Evolutionary conservation across 75 land plant genomes (phyloP), one percentile per base, ranked within the genome.

Genomic region (Azolla pinnata): DNA sequence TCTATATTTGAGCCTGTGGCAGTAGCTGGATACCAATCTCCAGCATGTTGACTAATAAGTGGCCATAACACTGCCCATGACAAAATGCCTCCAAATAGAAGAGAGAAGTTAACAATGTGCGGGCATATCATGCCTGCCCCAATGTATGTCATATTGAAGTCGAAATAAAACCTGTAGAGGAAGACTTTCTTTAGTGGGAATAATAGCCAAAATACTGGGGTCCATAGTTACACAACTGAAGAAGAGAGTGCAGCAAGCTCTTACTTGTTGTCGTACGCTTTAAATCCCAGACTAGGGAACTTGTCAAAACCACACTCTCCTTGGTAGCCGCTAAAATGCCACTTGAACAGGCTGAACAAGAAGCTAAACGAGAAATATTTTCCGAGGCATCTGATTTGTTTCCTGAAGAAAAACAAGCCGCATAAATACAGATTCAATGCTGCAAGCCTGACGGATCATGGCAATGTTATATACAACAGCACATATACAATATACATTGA

Each of bases 111-210:
- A 7, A 82, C 85, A 44, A 82, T 75, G 35, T 82, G 79, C 0
- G 85, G 85, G 69, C 79, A 79, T 42, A 82, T 82, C 51, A 82
- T 77, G n/a, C 85, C 85, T 30, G 75, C 78, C n/a, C 85, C 85
- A 20, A 82, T 62, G 35, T 82, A 82, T 1, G 85, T 82, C 28
- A 82, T 38, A 49, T 68, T 79, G 60, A 82, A 82, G 63, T 82
- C 85, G 54, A 79, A 82, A 60, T 79, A 75, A 46, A 81, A 79
- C 48, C 84, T 81, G 65, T 65, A 23, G 25, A n/a, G 9, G 3
- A 23, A 23, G 23, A 14, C 20, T n/a, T 33, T 9, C 23, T 48
- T 5, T 17, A 62, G 8, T 18, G 23, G 25, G 16, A 16, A 57
- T n/a, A 32, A 14, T 18, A n/a, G 8, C 32, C 40, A 20, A 28